These are phyloP conservation scores for Hibiscus tridactylites DNA, from an alignment of 345 rosid species.

Conservation along the genomic window DNA sequence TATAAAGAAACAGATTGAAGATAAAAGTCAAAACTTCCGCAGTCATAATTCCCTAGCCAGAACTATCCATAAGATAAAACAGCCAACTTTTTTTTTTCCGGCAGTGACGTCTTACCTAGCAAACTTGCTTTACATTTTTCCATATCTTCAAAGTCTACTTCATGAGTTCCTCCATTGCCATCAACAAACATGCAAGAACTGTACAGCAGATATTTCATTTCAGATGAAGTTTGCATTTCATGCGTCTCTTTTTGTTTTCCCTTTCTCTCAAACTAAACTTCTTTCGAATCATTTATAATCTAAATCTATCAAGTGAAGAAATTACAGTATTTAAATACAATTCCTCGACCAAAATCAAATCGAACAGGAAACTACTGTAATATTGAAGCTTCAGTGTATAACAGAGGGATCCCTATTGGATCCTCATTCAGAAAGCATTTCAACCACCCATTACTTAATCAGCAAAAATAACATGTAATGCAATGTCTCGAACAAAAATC, in stretches of 20 bases:
- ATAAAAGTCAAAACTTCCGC: neutral
- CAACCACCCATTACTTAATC: too few relatives aligned
- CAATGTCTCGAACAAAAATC: too few relatives aligned
- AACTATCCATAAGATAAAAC: neutral
- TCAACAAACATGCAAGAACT: slow-evolving; percentile 71
- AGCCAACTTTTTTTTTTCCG: neutral
- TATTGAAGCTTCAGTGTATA: too few relatives aligned
- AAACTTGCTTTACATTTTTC: slow-evolving; percentile 50
- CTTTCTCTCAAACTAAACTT: neutral
- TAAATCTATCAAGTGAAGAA: neutral
- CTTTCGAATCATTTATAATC: neutral
- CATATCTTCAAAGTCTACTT: slow-evolving; percentile 52
- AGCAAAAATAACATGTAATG: too few relatives aligned
- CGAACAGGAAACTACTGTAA: too few relatives aligned
- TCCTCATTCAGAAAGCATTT: too few relatives aligned
- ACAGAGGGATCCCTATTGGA: too few relatives aligned
- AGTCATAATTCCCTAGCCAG: too few relatives aligned
- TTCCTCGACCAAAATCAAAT: too few relatives aligned
- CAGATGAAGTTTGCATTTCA: neutral
- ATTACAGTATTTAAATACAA: neutral
- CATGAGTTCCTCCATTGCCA: slow-evolving; percentile 42
- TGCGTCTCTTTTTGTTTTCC: neutral
- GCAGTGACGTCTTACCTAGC: slow-evolving; percentile 37
- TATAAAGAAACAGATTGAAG: slow-evolving; percentile 18
- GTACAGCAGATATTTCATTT: slow-evolving; percentile 16